Base-by-base conservation (phyloP, 805 yeast genomes). In the Peterozyma toletana region DNA sequence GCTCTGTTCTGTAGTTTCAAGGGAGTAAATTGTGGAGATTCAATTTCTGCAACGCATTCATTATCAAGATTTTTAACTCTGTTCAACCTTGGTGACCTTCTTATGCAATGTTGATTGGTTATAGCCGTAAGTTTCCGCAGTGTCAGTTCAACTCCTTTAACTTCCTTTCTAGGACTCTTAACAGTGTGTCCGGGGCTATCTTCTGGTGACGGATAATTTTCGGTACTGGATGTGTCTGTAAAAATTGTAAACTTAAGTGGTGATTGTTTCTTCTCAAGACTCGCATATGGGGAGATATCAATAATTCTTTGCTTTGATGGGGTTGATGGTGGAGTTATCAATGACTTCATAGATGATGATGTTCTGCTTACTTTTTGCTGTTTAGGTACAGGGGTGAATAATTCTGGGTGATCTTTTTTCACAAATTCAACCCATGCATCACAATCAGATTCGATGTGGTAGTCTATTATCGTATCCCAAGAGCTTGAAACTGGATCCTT, bases 401-500 rank as follows among this genome's bases (percentile, higher is more conserved):
- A 67, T 47, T 72, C 75, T 2, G 93, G 89, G 6, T 79, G 62
- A 36, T 77, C 72, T 5, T 48, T 44, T 50, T 74, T 71, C 33
- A 86, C 60, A 37, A 71, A 68, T 13, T 66, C 61, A 21, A 89
- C 83, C 79, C 95, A 91, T 18, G 70, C 70, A 62, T 91, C 98
- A 58, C 96, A 86, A 56, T 88, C 96, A 41, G 80, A 65, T 41
- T 77, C 62, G 3, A 91, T 73, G 55, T 89, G 95, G 62, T 80
- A 86, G 62, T 91, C 97, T 41, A 90, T 77, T 9, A 75, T 63
- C 0, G 71, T 71, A 33, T 77, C 73, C 96, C 97, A 91, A 15
- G 71, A 65, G 36, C 78, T 67, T 2, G 83, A 70, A 9, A 84
- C 64, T 1, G 73, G 71, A 1, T 87, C 83, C 46, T 78, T 79